phyloP scores from a whole-genome alignment of 163 green algal species.

The Trebouxiophyceae sp. region DNA sequence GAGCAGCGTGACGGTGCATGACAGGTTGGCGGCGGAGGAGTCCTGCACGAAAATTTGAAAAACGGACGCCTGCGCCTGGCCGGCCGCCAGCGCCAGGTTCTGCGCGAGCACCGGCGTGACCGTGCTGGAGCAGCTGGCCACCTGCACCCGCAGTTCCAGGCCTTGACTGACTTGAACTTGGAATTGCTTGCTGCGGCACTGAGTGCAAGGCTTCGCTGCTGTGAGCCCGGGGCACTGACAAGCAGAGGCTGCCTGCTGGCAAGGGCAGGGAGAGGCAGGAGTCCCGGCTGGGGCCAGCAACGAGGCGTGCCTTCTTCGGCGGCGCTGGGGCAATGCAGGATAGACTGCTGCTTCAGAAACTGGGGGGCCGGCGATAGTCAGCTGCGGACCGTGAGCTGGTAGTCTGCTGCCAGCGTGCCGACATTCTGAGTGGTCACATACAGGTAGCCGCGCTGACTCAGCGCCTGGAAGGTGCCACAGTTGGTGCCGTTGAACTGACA shows the following conservation, averaged over 20 bases:
- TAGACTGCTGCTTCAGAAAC: too few relatives aligned
- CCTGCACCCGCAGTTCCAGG: constrained; percentile 10
- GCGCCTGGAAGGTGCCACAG: constrained; percentile 69
- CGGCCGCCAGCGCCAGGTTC: neutral
- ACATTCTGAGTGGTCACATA: constrained; percentile 51
- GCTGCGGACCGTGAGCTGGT: constrained; percentile 14
- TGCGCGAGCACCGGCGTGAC: constrained; percentile 16
- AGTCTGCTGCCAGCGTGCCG: constrained; percentile 49
- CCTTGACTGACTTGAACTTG: too few relatives aligned
- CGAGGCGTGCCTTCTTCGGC: too few relatives aligned
- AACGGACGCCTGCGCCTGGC: neutral
- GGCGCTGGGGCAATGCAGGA: too few relatives aligned
- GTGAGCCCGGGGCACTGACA: too few relatives aligned
- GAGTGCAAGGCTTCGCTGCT: too few relatives aligned
- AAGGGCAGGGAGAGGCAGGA: too few relatives aligned
- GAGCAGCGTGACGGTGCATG: constrained; percentile 46
- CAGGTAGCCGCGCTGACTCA: constrained; percentile 57
- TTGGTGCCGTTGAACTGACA: constrained; percentile 32
- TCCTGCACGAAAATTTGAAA: constrained; percentile 43
- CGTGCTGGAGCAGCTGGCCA: constrained; percentile 39
- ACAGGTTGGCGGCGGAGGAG: constrained; percentile 14
- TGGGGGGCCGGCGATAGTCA: too few relatives aligned
- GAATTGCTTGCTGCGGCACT: too few relatives aligned
- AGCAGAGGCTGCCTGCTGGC: too few relatives aligned
- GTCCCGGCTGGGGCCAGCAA: too few relatives aligned